Evolutionary conservation across 345 rosid species (phyloP).

Genomic region (Euphorbia peplus): DNA sequence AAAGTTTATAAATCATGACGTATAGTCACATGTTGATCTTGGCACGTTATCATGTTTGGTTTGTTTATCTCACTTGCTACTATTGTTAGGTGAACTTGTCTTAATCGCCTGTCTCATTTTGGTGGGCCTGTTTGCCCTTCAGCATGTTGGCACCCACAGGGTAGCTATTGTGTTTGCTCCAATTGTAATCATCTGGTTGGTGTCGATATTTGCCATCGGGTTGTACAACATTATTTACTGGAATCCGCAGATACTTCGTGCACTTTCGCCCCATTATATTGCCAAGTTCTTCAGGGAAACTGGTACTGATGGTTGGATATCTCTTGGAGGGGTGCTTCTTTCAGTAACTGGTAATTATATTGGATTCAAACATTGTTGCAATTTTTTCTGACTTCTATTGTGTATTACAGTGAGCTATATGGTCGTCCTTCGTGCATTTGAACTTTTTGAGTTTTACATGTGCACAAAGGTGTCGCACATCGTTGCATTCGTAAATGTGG

Average conservation of each 20-base stretch:
- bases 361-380: slow-evolving; percentile 14
- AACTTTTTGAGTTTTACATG: background rate
- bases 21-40: background rate
- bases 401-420: background rate
- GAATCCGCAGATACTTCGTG: slow-evolving; percentile 72
- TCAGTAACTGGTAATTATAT: slow-evolving; percentile 65
- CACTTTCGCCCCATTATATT: slow-evolving; percentile 74
- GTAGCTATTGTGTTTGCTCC: slow-evolving; percentile 94
- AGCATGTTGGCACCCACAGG: slow-evolving; percentile 83
- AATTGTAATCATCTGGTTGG: slow-evolving; percentile 73
- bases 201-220: slow-evolving; percentile 68
- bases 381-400: slow-evolving; percentile 6
- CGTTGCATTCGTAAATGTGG: slow-evolving; percentile 1
- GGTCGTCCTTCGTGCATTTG: background rate
- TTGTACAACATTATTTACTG: slow-evolving; percentile 65
- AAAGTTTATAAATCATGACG: slow-evolving; percentile 3
- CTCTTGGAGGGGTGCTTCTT: slow-evolving; percentile 93
- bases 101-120: slow-evolving; percentile 77
- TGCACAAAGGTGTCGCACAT: background rate
- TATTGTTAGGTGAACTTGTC: slow-evolving; percentile 51
- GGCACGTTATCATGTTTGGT: background rate
- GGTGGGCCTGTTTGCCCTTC: slow-evolving; percentile 93
- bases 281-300: slow-evolving; percentile 61
- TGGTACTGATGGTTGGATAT: slow-evolving; percentile 89
- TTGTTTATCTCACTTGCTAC: slow-evolving; percentile 12